A percentile compares a stretch with the other conserved stretches of the same genome.
phyloP scores from a whole-genome alignment of 495 filamentous ascomycete genomes.

The Rhypophila decipiens region DNA sequence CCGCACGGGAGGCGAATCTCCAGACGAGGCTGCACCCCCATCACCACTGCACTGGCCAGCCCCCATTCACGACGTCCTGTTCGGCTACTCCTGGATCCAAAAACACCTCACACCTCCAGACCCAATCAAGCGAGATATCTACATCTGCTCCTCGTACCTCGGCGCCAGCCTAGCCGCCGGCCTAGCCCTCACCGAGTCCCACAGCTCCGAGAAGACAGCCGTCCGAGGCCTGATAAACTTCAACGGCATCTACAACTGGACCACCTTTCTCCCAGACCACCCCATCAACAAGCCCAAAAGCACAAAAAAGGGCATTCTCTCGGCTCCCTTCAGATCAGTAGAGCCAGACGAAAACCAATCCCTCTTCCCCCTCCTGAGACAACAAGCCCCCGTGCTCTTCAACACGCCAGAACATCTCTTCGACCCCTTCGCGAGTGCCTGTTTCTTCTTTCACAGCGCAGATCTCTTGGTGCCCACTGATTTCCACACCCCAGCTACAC shows the following conservation, averaged over 20 bases:
- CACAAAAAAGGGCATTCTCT: neutral
- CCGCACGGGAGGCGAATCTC: neutral
- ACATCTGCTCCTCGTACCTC: slow-evolving; percentile 45
- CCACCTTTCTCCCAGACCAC: slow-evolving; percentile 41
- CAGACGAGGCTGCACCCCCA: neutral
- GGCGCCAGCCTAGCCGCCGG: slow-evolving; percentile 43
- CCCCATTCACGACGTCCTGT: slow-evolving; percentile 42
- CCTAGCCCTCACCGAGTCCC: slow-evolving; percentile 43
- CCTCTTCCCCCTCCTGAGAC: slow-evolving; percentile 18
- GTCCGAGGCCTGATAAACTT: slow-evolving; percentile 40
- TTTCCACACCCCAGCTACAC: slow-evolving; percentile 21
- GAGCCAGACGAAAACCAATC: slow-evolving; percentile 8
- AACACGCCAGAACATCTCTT: slow-evolving; percentile 33
- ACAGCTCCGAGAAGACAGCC: slow-evolving; percentile 24
- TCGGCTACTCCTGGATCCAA: slow-evolving; percentile 40
- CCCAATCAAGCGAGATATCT: slow-evolving; percentile 27
- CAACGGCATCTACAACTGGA: slow-evolving; percentile 52
- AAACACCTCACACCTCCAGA: slow-evolving; percentile 23
- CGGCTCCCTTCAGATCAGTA: neutral
- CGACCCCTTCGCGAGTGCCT: slow-evolving; percentile 47
- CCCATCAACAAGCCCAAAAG: slow-evolving; percentile 18
- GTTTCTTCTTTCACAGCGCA: slow-evolving; percentile 47
- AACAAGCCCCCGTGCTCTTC: slow-evolving; percentile 32
- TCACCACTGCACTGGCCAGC: slow-evolving; percentile 35
- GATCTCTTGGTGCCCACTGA: slow-evolving; percentile 30